Conservation (phyloP, 305 asterid species). For the Rubia tinctorum region DNA sequence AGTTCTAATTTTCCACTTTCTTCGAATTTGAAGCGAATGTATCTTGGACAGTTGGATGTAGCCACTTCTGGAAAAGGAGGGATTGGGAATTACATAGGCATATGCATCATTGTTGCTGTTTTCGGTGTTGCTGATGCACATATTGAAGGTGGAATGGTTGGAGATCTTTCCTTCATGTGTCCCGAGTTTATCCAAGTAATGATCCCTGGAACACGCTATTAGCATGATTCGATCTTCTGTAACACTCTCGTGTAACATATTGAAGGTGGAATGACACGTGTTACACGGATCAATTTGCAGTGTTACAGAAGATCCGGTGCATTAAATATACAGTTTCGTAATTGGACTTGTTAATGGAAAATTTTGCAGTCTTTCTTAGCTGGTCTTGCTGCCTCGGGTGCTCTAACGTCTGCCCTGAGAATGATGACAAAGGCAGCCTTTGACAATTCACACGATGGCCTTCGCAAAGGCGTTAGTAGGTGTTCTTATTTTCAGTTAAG, state of each 20-base stretch:
- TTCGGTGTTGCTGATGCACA: constrained; percentile 36
- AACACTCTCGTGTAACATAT: not conserved
- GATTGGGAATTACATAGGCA: constrained; percentile 25
- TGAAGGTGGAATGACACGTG: no score
- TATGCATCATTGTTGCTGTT: constrained; percentile 30
- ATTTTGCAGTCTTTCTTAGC: constrained; percentile 31
- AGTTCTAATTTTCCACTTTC: not conserved
- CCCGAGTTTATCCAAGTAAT: constrained; percentile 36
- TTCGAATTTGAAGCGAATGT: not conserved
- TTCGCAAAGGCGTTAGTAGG: constrained; percentile 34
- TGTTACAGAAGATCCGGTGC: no score
- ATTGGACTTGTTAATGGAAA: not conserved
- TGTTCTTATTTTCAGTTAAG: not conserved
- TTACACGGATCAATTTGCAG: no score
- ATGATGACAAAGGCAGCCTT: constrained; percentile 32
- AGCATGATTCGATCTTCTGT: not conserved
- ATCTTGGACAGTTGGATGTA: constrained; percentile 26
- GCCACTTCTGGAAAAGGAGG: constrained; percentile 33
- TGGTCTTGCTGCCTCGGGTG: constrained; percentile 37
- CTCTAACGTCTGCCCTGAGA: constrained; percentile 34
- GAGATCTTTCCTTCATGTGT: constrained; percentile 36
- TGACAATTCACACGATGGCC: constrained; percentile 23
- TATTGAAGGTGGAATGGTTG: constrained; percentile 35
- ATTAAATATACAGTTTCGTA: no score
- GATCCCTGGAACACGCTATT: not conserved